A percentile compares a stretch with the other conserved stretches of the same genome.
Evolutionary conservation across 495 filamentous ascomycete genomes (phyloP).

Genomic region (Margaritispora aquatica): DNA sequence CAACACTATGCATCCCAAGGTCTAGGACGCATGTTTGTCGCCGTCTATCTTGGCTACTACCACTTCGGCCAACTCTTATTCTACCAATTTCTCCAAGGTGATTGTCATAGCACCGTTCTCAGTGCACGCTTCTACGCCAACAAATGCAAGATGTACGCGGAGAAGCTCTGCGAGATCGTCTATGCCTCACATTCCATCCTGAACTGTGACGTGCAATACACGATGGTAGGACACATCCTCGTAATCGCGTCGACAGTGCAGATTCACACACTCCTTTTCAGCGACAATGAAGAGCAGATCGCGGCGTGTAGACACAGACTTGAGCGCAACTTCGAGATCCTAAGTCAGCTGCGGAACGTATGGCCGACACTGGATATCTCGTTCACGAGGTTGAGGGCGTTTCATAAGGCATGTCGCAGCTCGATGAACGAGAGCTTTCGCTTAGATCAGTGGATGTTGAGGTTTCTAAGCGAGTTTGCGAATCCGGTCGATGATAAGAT

Average conservation of each 20-base stretch:
- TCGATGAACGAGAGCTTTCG: slow-evolving; percentile 28
- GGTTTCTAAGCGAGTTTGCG: slow-evolving; percentile 32
- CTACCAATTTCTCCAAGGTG: slow-evolving; percentile 34
- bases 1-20: slow-evolving; percentile 25
- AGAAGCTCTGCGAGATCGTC: slow-evolving; percentile 30
- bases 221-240: slow-evolving; percentile 37
- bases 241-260: slow-evolving; percentile 37
- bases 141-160: slow-evolving; percentile 32
- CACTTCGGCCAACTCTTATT: slow-evolving; percentile 37
- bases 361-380: slow-evolving; percentile 34
- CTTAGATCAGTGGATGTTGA: slow-evolving; percentile 38
- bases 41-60: slow-evolving; percentile 37
- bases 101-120: slow-evolving; percentile 7
- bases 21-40: slow-evolving; percentile 33
- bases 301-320: slow-evolving; percentile 24
- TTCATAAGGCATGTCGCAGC: slow-evolving; percentile 32
- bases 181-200: slow-evolving; percentile 26
- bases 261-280: slow-evolving; percentile 35
- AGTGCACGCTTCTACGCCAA: slow-evolving; percentile 25
- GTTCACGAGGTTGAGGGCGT: slow-evolving; percentile 29
- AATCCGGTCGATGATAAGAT: slow-evolving; percentile 20
- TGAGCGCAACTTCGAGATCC: slow-evolving; percentile 34
- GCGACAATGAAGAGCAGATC: slow-evolving; percentile 21
- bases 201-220: slow-evolving; percentile 32
- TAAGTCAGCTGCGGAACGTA: slow-evolving; percentile 26